Evolutionary conservation across 2,329 filamentous ascomycete genomes (phyloP).

Genomic region (Huntiella omanensis): DNA sequence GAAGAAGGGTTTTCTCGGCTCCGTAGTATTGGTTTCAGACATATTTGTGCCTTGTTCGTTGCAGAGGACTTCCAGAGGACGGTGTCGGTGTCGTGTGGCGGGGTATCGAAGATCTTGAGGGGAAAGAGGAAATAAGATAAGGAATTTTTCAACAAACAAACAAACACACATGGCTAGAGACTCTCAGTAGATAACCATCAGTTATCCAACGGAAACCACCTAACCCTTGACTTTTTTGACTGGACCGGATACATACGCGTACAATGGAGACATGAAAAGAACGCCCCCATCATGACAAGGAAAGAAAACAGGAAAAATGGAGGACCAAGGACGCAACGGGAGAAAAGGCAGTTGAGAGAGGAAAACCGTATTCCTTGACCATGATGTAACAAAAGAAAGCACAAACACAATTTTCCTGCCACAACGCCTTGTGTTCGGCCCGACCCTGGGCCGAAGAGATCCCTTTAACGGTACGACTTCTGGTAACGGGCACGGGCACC

Average conservation of each 20-base stretch:
- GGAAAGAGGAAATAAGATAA: no score
- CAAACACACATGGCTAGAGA: no score
- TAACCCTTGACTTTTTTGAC: slow-evolving; percentile 4
- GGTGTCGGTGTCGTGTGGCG: no score
- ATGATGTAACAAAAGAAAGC: slow-evolving; percentile 12
- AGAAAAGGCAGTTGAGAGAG: slow-evolving; percentile 12
- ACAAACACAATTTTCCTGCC: slow-evolving; percentile 12
- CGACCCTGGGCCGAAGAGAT: slow-evolving; percentile 11
- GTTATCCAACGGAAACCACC: no score
- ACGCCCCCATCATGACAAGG: slow-evolving; percentile 9
- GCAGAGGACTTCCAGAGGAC: no score
- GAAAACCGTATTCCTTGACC: slow-evolving; percentile 12
- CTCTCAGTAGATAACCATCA: no score
- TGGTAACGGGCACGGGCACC: slow-evolving; percentile 95
- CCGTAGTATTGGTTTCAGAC: no score
- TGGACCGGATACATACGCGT: slow-evolving; percentile 1
- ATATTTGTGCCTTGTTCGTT: no score
- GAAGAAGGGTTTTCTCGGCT: no score
- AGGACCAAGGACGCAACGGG: slow-evolving; percentile 7
- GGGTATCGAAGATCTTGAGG: no score
- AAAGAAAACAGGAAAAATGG: slow-evolving; percentile 10
- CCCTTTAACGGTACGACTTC: slow-evolving; percentile 91
- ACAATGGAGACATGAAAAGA: neutral
- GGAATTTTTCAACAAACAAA: no score
- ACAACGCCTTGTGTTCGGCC: slow-evolving; percentile 12